Conservation (phyloP, 2,329 filamentous ascomycete species). For the Ceratocystis lukuohia region DNA sequence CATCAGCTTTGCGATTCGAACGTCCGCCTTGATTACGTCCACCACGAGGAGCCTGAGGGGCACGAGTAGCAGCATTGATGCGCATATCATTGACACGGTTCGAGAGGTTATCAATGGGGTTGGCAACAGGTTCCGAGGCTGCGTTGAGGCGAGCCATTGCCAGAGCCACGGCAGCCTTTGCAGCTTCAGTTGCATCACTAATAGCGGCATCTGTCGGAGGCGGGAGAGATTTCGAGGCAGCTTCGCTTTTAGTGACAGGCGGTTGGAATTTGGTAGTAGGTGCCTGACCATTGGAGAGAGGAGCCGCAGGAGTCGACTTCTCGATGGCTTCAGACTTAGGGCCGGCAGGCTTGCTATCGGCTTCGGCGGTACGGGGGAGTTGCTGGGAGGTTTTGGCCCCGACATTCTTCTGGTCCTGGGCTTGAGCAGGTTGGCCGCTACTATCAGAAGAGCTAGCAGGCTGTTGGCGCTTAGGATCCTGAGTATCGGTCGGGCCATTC, state of each 20-base stretch:
- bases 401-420: background rate
- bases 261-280: constrained; percentile 25
- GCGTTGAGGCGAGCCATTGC: constrained; percentile 58
- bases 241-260: constrained; percentile 23
- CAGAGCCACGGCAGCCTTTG: constrained; percentile 63
- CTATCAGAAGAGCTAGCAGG: constrained; percentile 7
- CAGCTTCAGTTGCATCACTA: constrained; percentile 58
- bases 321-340: constrained; percentile 29
- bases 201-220: constrained; percentile 31
- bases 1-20: constrained; percentile 57
- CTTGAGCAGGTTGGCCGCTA: constrained; percentile 34
- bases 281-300: constrained; percentile 25
- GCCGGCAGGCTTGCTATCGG: constrained; percentile 26
- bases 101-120: constrained; percentile 54
- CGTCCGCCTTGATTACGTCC: constrained; percentile 30
- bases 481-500: constrained; percentile 13
- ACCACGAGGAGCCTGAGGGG: constrained; percentile 36
- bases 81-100: constrained; percentile 69
- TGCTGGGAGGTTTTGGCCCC: background rate
- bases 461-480: constrained; percentile 21
- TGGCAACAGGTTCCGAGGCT: constrained; percentile 29
- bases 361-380: background rate
- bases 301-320: constrained; percentile 23
- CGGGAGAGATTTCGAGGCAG: constrained; percentile 27
- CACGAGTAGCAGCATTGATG: constrained; percentile 42